These are phyloP conservation scores for Tephrocybe rancida DNA, from an alignment of 768 basidiomycete species.

Conservation along the genomic window DNA sequence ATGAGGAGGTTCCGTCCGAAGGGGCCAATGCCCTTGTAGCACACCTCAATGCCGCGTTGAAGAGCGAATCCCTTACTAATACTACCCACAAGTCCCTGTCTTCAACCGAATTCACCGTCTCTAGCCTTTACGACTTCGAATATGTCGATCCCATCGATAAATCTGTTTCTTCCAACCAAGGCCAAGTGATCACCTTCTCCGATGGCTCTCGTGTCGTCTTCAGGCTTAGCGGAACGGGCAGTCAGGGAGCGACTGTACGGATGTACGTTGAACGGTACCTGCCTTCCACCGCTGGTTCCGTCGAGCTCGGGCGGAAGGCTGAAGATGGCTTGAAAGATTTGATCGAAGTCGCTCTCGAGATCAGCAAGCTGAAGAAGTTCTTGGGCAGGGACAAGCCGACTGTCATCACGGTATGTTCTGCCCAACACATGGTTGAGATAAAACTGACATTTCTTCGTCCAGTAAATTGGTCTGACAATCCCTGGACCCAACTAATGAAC, in stretches of 20 bases:
- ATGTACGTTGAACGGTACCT: constrained; percentile 96
- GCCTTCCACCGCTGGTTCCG: constrained; percentile 64
- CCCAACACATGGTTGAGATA: neutral
- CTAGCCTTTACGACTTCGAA: constrained; percentile 82
- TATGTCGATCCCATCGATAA: constrained; percentile 99
- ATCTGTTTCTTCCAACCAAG: constrained; percentile 93
- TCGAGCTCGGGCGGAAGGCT: constrained; percentile 73
- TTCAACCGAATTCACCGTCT: constrained; percentile 73
- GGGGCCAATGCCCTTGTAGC: constrained; percentile 87
- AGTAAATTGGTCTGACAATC: neutral
- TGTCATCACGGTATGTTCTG: constrained; percentile 80
- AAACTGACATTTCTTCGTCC: neutral
- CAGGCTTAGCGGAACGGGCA: constrained; percentile 94
- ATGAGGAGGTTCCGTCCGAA: constrained; percentile 94
- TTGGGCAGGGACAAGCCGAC: constrained; percentile 89
- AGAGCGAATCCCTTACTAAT: constrained; percentile 66
- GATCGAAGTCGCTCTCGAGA: constrained; percentile 90
- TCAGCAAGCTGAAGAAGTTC: constrained; percentile 85
- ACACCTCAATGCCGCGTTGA: constrained; percentile 72
- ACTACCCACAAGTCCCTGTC: constrained; percentile 68
- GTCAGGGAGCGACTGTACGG: constrained; percentile 93
- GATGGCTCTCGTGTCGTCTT: constrained; percentile 96
- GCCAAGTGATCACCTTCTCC: constrained; percentile 87
- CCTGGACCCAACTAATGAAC: too few relatives aligned
- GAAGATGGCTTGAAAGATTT: constrained; percentile 91